These are phyloP conservation scores for Ilex asprella DNA, from an alignment of 257 asterid genomes.

Conservation along the genomic window DNA sequence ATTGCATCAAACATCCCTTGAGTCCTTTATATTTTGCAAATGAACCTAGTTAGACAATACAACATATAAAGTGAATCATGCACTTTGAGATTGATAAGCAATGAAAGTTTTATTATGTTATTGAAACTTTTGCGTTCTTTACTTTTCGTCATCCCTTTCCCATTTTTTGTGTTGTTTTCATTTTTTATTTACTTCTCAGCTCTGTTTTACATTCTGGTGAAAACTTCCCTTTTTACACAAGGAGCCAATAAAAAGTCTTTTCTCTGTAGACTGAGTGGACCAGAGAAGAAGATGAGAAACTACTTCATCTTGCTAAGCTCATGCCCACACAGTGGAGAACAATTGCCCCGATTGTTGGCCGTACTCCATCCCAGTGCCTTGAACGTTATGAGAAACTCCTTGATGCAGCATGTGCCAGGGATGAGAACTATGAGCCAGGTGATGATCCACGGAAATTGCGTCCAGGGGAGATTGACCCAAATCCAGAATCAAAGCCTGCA, in stretches of 20 bases:
- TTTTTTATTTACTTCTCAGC: not conserved
- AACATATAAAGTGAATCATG: too few species aligned
- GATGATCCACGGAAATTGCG: constrained; percentile 95
- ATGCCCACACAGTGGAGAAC: constrained; percentile 99
- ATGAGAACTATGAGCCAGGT: constrained; percentile 88
- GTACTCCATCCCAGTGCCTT: constrained; percentile 95
- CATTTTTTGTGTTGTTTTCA: not conserved
- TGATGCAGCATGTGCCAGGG: constrained; percentile 97
- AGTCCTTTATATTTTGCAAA: too few species aligned
- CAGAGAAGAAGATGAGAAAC: constrained; percentile 90
- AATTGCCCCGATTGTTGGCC: constrained; percentile 94
- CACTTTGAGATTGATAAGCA: too few species aligned
- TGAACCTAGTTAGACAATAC: too few species aligned
- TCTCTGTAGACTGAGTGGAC: constrained; percentile 91
- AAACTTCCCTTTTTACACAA: too few species aligned
- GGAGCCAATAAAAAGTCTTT: too few species aligned
- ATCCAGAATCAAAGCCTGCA: constrained; percentile 97
- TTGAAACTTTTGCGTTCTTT: too few species aligned
- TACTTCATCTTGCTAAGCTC: constrained; percentile 93
- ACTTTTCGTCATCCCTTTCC: not conserved
- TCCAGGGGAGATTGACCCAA: constrained; percentile 98
- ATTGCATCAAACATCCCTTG: too few species aligned
- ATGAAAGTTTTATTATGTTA: too few species aligned
- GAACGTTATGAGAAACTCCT: constrained; percentile 96
- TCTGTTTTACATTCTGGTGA: not conserved